phyloP scores from a whole-genome alignment of 768 basidiomycete genomes.

The Coprinopsis marcescibilis region DNA sequence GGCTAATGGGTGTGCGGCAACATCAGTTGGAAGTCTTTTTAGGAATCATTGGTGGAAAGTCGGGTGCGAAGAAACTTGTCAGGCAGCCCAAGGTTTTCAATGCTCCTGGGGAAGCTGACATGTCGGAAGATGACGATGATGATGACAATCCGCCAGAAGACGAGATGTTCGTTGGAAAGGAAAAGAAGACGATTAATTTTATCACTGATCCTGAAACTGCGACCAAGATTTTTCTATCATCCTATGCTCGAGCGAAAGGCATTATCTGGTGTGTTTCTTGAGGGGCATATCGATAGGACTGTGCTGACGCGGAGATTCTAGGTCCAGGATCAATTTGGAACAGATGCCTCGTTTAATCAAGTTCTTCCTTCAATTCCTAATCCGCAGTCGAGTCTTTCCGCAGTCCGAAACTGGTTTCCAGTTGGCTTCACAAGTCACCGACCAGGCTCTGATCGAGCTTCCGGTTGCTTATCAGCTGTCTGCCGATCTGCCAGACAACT shows the following conservation, averaged over 20 bases:
- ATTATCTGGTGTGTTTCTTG: slow-evolving; percentile 52
- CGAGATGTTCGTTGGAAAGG: slow-evolving; percentile 9
- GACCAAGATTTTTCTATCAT: slow-evolving; percentile 64
- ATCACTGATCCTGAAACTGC: slow-evolving; percentile 54
- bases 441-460: slow-evolving; percentile 42
- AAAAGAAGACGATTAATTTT: slow-evolving; percentile 37
- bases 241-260: slow-evolving; percentile 61
- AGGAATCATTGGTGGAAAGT: background rate
- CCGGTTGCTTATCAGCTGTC: slow-evolving; percentile 39
- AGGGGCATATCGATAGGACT: slow-evolving; percentile 1
- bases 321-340: slow-evolving; percentile 36
- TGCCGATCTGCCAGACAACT: slow-evolving; percentile 41
- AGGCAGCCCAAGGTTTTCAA: slow-evolving; percentile 4
- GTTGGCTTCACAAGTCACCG: slow-evolving; percentile 37
- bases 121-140: slow-evolving; percentile 1
- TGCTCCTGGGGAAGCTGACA: slow-evolving; percentile 4
- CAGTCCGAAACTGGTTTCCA: slow-evolving; percentile 42
- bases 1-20: background rate
- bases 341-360: slow-evolving; percentile 36
- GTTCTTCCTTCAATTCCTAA: slow-evolving; percentile 42
- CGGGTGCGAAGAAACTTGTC: slow-evolving; percentile 1
- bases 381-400: slow-evolving; percentile 36
- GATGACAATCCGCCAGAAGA: slow-evolving; percentile 5
- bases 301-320: slow-evolving; percentile 15
- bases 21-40: slow-evolving; percentile 8